phyloP scores from a whole-genome alignment of 371 early-diverging fungal species.

The Nematocida ironsii region DNA sequence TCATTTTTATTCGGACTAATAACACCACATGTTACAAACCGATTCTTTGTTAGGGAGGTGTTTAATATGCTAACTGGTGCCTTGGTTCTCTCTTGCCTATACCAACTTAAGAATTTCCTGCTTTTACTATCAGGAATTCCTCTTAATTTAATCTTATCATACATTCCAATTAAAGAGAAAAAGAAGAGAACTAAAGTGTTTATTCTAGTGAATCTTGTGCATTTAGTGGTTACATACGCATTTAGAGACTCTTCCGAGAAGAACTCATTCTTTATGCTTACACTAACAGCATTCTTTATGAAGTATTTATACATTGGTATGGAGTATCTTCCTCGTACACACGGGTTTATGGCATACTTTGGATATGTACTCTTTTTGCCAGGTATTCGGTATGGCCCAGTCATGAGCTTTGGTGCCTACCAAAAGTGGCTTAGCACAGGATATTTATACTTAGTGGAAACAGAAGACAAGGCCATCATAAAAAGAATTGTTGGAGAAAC shows the following conservation, averaged over 20 bases:
- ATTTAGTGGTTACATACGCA: constrained; percentile 10
- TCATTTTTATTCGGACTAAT: constrained; percentile 27
- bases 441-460: constrained; percentile 10
- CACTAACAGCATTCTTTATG: constrained; percentile 42
- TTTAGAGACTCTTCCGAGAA: constrained; percentile 19
- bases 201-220: constrained; percentile 10
- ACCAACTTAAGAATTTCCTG: constrained; percentile 13
- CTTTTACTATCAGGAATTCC: background rate
- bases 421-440: constrained; percentile 31
- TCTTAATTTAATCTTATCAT: constrained; percentile 29
- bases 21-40: constrained; percentile 35
- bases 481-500: constrained; percentile 5
- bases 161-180: constrained; percentile 39
- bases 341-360: constrained; percentile 45
- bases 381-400: constrained; percentile 53
- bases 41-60: constrained; percentile 50
- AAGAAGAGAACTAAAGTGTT: constrained; percentile 26
- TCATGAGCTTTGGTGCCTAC: constrained; percentile 30
- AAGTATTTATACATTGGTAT: constrained; percentile 48
- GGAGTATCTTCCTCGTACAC: constrained; percentile 16
- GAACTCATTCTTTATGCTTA: constrained; percentile 32
- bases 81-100: constrained; percentile 11
- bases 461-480: background rate
- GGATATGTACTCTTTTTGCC: constrained; percentile 54
- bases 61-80: constrained; percentile 34